phyloP scores from a whole-genome alignment of 1,139 yeast species.

The Yamadazyma taylorii region DNA sequence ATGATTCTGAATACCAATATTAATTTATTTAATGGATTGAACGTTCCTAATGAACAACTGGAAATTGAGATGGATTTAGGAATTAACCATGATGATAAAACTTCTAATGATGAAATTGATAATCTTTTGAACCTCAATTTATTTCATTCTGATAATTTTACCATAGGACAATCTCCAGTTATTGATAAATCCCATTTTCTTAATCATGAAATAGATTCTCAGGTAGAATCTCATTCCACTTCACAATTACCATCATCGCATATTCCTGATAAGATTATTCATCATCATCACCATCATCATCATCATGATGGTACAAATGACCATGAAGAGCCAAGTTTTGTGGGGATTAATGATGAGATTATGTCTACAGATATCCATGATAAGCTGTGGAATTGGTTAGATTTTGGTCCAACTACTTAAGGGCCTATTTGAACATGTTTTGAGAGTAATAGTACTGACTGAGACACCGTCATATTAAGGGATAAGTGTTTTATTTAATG shows the following conservation, averaged over 20 bases:
- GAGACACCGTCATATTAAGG: no score
- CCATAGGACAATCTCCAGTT: constrained; percentile 11
- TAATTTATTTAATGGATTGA: constrained; percentile 24
- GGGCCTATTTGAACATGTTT: no score
- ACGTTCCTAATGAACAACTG: constrained; percentile 7
- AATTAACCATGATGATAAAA: not conserved
- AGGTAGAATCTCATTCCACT: constrained; percentile 1
- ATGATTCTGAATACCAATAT: constrained; percentile 25
- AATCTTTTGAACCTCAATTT: constrained; percentile 40
- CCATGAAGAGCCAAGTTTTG: constrained; percentile 8
- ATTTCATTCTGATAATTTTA: constrained; percentile 35
- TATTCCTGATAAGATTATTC: constrained; percentile 3
- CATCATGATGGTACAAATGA: constrained; percentile 1
- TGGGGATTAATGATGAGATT: constrained; percentile 20
- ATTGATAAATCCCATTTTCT: constrained; percentile 14
- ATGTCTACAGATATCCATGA: constrained; percentile 11
- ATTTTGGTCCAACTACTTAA: constrained; percentile 23
- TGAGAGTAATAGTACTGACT: no score
- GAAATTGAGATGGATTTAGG: constrained; percentile 9
- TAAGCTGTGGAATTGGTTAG: constrained; percentile 33
- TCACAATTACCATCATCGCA: constrained; percentile 2
- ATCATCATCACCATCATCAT: constrained; percentile 4
- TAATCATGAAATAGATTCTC: constrained; percentile 2
- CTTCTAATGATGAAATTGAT: constrained; percentile 38
- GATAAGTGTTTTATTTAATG: no score